These are phyloP conservation scores for Knoxia roxburghii DNA, from an alignment of 257 asterid species.

Conservation along the genomic window DNA sequence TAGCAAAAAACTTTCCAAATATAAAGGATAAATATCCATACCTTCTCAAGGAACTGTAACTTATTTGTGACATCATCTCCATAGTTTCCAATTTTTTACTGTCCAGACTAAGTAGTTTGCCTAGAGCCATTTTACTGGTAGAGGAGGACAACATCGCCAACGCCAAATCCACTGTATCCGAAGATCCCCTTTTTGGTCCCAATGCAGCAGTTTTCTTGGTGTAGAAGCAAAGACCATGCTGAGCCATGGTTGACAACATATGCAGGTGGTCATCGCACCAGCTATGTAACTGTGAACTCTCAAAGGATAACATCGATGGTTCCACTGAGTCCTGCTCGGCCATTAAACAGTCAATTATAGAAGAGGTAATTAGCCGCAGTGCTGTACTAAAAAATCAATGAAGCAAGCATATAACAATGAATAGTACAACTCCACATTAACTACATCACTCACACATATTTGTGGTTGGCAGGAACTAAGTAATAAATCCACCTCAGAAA, in stretches of 20 bases:
- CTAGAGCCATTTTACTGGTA: constrained; percentile 58
- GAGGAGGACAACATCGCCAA: constrained; percentile 76
- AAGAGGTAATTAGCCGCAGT: not conserved
- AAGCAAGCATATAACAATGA: not conserved
- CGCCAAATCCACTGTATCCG: constrained; percentile 48
- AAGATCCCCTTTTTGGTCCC: constrained; percentile 35
- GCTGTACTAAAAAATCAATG: not conserved
- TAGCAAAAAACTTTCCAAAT: not conserved
- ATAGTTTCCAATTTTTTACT: constrained; percentile 15
- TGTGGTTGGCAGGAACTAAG: constrained; percentile 48
- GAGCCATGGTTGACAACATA: constrained; percentile 60
- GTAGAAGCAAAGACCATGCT: constrained; percentile 77
- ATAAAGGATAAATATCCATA: constrained; percentile 23
- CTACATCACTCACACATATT: constrained; percentile 40
- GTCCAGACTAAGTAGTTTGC: constrained; percentile 51
- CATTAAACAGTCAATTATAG: not conserved
- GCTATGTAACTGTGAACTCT: constrained; percentile 37
- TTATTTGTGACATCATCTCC: constrained; percentile 23
- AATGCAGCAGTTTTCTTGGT: constrained; percentile 52
- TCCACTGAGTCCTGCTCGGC: constrained; percentile 56
- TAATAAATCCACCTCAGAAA: constrained; percentile 76
- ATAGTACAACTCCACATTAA: constrained; percentile 4
- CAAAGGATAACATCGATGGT: constrained; percentile 31
- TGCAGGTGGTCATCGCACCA: constrained; percentile 67
- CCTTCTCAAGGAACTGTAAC: constrained; percentile 38